phyloP scores from a whole-genome alignment of 1,139 yeast genomes.

The Yamadazyma blattariae region DNA sequence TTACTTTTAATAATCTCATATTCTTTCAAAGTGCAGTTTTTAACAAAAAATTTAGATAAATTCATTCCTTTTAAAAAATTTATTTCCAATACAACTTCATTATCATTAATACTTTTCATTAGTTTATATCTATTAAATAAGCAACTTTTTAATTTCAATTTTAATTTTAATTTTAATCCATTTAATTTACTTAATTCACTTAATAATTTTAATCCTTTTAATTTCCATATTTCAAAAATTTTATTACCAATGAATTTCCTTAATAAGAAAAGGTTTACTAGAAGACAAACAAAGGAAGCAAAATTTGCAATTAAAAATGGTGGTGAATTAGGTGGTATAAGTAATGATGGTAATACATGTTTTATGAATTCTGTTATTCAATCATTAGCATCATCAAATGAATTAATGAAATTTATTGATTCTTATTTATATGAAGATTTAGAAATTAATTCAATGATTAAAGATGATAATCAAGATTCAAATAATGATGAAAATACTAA shows the following conservation, averaged over 20 bases:
- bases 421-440: constrained; percentile 32
- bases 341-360: constrained; percentile 90
- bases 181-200: no score
- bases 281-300: constrained; percentile 22
- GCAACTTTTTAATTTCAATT: no score
- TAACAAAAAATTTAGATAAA: neutral
- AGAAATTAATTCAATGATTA: constrained; percentile 13
- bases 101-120: no score
- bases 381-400: constrained; percentile 72
- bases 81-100: no score
- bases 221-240: no score
- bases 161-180: no score
- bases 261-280: constrained; percentile 9
- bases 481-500: constrained; percentile 6
- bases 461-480: constrained; percentile 8
- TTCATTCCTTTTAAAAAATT: neutral
- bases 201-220: no score
- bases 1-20: no score
- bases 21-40: constrained; percentile 7
- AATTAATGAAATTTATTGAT: constrained; percentile 57
- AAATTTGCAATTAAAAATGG: constrained; percentile 51
- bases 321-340: constrained; percentile 78
- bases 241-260: constrained; percentile 8
- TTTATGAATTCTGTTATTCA: constrained; percentile 91
- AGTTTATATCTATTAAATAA: no score